Percentiles rank a stretch among this genome's conserved stretches.
Conservation (phyloP, 2,329 filamentous ascomycete genomes). For the Aspergillus intermedius region DNA sequence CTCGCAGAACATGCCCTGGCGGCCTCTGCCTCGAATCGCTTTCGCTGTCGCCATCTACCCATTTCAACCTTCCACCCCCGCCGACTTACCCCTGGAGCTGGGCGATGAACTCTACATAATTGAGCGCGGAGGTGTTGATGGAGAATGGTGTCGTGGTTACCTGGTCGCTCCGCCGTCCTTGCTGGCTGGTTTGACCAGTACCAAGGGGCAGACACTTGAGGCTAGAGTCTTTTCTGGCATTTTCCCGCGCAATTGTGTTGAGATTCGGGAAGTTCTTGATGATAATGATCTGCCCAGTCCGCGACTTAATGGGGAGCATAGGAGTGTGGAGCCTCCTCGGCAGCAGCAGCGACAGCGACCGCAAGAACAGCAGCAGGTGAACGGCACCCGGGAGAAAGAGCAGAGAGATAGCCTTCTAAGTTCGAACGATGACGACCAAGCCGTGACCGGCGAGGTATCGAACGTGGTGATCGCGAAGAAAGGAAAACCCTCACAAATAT, state of each 20-base stretch:
- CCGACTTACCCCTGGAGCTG: constrained; percentile 92
- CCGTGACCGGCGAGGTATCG: constrained; percentile 18
- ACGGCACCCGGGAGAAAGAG: constrained; percentile 20
- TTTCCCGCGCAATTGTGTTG: constrained; percentile 89
- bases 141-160: constrained; percentile 91
- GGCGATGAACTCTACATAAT: constrained; percentile 99
- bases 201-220: constrained; percentile 87
- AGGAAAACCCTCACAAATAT: constrained; percentile 35
- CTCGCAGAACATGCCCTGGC: constrained; percentile 73
- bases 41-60: constrained; percentile 96
- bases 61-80: constrained; percentile 76
- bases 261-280: constrained; percentile 85
- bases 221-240: constrained; percentile 97
- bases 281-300: constrained; percentile 51
- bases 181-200: constrained; percentile 81
- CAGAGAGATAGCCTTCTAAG: constrained; percentile 22
- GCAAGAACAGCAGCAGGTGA: constrained; percentile 14
- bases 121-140: constrained; percentile 79
- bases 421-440: constrained; percentile 17
- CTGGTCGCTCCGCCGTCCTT: constrained; percentile 89
- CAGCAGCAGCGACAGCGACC: constrained; percentile 1
- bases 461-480: constrained; percentile 32
- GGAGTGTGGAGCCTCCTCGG: constrained; percentile 22
- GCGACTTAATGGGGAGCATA: constrained; percentile 27
- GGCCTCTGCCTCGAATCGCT: constrained; percentile 90